Conservation (phyloP, 176 grass and related monocot genomes). For the Miscanthus lutarioriparius region DNA sequence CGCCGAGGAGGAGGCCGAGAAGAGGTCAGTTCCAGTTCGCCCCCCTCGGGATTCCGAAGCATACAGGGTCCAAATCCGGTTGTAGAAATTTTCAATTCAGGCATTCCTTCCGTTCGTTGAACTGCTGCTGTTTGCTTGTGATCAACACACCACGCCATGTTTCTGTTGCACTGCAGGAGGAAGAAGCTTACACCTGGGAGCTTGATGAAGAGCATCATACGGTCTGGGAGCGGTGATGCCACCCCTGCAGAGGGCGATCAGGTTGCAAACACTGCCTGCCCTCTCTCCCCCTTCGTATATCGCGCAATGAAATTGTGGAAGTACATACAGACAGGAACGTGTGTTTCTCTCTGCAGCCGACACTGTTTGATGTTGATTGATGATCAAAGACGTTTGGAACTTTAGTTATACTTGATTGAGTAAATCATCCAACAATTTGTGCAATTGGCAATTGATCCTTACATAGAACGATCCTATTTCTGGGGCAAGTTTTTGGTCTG, state of each 20-base stretch:
- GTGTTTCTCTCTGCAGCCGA: not conserved
- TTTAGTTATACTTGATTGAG: constrained; percentile 18
- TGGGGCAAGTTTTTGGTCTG: not conserved
- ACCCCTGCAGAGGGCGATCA: constrained; percentile 81
- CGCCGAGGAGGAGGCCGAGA: constrained; percentile 74
- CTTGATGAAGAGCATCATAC: constrained; percentile 86
- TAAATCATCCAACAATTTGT: not conserved
- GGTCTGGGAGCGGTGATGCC: constrained; percentile 56
- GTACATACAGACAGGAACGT: not conserved
- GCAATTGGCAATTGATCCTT: constrained; percentile 3
- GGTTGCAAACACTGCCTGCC: constrained; percentile 33
- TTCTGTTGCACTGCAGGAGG: constrained; percentile 52
- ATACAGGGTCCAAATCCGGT: not conserved
- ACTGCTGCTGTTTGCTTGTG: not conserved
- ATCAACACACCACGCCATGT: not conserved
- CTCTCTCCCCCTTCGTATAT: not conserved
- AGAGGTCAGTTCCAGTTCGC: constrained; percentile 52
- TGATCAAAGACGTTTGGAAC: not conserved
- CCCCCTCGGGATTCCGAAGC: not conserved
- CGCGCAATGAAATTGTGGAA: not conserved
- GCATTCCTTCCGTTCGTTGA: not conserved
- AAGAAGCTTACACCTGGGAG: constrained; percentile 81
- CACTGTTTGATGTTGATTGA: not conserved
- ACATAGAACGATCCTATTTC: not conserved
- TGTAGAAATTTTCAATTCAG: not conserved